Base-by-base conservation (phyloP, 495 filamentous ascomycete genomes). In the Podospora pseudopauciseta region DNA sequence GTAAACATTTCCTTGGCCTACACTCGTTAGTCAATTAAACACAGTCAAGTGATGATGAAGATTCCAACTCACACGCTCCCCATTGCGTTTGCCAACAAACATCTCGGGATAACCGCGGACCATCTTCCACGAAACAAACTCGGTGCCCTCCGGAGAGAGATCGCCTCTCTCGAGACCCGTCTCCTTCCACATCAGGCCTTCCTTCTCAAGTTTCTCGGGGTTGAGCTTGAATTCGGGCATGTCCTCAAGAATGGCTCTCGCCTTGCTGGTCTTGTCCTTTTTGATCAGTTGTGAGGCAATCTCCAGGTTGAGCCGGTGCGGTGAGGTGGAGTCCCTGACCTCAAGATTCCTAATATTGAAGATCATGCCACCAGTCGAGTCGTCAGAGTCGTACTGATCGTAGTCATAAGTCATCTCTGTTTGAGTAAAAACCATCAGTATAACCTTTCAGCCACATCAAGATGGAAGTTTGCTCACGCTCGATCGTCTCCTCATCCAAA, bases 41-140 rank as follows among this genome's bases (percentile, higher is more conserved):
- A 30, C 11, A 18, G 2, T 59, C n/a, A n/a, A 34, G 19, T 5
- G 19, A 27, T 26, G 26, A 30, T 59, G 18, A 16, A 11, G 11
- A 56, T 2, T 2, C 26, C 39, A 5, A 72, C 80, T 71, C 65
- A 84, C 85, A 7, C 71, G 71, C 72, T 84, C 74, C 11, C 77
- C 74, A 59, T 84, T 78, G 0, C 78, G 63, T 26, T 79, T 80
- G 54, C 80, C 77, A 65, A 89, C 78, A 70, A 86, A 90, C 60
- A 78, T 83, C 74, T 88, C 85, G 0, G 88, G 86, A 70, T 87
- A 93, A 49, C 80, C 83, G 49, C 73, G 80, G 39, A 94, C 77
- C 0, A 86, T 80, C 16, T 80, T 71, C 68, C 89, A 87, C 0
- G 90, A 87, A 65, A 81, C 86, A 76, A 93, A 93, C 5, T 11